These are phyloP conservation scores for Wickerhamomyces sp. DNA, from an alignment of 1,139 yeast species.

Conservation along the genomic window DNA sequence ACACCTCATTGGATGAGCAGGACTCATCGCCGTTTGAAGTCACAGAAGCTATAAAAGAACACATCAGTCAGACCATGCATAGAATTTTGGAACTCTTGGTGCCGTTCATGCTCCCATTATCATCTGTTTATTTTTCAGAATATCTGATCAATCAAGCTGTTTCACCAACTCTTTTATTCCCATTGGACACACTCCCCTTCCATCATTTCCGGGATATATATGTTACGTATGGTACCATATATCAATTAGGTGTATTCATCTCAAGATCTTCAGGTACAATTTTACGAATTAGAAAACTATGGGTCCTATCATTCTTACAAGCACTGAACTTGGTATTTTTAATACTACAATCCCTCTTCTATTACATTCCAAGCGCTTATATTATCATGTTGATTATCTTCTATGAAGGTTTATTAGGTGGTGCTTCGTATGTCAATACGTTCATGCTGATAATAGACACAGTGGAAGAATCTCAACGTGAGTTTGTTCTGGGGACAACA, in stretches of 20 bases:
- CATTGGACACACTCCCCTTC: constrained; percentile 66
- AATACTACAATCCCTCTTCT: constrained; percentile 58
- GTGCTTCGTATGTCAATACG: constrained; percentile 85
- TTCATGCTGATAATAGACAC: constrained; percentile 73
- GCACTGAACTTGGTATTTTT: constrained; percentile 56
- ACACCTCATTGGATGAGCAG: neutral
- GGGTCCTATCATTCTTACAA: constrained; percentile 64
- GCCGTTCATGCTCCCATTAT: constrained; percentile 81
- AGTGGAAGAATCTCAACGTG: constrained; percentile 52
- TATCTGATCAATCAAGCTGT: constrained; percentile 90
- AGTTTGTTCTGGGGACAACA: constrained; percentile 90
- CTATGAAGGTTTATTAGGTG: constrained; percentile 89
- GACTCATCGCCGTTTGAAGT: neutral
- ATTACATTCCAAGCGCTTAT: constrained; percentile 63
- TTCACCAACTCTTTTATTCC: constrained; percentile 80
- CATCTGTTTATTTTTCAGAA: constrained; percentile 80
- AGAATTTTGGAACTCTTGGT: constrained; percentile 47
- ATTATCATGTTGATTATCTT: constrained; percentile 57
- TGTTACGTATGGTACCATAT: constrained; percentile 88
- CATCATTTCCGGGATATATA: constrained; percentile 75
- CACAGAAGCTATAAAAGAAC: constrained; percentile 17
- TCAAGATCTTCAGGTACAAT: constrained; percentile 79
- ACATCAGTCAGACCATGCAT: constrained; percentile 35
- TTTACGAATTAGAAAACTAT: constrained; percentile 54
- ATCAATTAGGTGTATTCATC: constrained; percentile 88